These are phyloP conservation scores for Antitrichia curtipendula DNA, from an alignment of 225 moss, liverwort and hornwort genomes.

Conservation along the genomic window DNA sequence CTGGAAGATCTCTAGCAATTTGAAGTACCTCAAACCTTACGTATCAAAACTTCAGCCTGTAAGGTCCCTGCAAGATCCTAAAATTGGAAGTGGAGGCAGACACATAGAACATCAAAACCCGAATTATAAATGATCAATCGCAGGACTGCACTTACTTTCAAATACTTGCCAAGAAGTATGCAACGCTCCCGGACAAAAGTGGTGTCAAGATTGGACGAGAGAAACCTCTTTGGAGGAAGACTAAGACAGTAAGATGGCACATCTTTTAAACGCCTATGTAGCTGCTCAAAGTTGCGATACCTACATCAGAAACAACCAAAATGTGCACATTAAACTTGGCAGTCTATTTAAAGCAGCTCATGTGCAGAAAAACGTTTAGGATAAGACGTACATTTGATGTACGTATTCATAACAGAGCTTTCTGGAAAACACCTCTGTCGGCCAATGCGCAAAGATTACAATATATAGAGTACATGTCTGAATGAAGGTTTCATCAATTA, in stretches of 20 bases:
- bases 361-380: background rate
- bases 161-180: slow-evolving; percentile 67
- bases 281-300: slow-evolving; percentile 90
- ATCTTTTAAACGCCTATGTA: slow-evolving; percentile 81
- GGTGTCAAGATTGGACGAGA: slow-evolving; percentile 78
- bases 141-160: slow-evolving; percentile 43
- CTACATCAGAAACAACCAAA: slow-evolving; percentile 11
- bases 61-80: background rate
- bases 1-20: background rate
- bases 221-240: slow-evolving; percentile 78
- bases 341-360: background rate
- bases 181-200: slow-evolving; percentile 81
- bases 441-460: background rate
- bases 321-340: background rate
- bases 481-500: background rate
- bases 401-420: background rate
- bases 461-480: background rate
- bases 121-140: background rate
- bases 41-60: background rate
- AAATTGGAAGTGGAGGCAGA: background rate
- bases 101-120: background rate
- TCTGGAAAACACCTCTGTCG: background rate
- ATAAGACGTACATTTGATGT: background rate
- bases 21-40: background rate
- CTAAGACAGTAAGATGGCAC: slow-evolving; percentile 52